A percentile compares a stretch with the other conserved stretches of the same genome.
Evolutionary conservation across 2,329 filamentous ascomycete genomes (phyloP).

Genomic region (Ophiocordyceps sinensis): DNA sequence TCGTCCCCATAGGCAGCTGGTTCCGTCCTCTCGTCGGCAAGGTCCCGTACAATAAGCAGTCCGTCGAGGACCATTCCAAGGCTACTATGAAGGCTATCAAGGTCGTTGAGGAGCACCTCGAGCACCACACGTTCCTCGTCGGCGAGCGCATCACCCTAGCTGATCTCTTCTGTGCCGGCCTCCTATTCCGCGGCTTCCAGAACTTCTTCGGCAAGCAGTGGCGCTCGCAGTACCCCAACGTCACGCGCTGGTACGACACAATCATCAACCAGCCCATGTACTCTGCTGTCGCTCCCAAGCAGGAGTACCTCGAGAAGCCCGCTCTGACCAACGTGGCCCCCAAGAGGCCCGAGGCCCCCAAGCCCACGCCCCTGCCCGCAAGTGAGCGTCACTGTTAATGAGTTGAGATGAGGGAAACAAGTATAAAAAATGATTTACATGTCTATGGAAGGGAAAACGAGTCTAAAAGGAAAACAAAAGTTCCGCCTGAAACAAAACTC

Average conservation of each 20-base stretch:
- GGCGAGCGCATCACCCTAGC: conserved; percentile 95
- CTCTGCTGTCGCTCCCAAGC: conserved; percentile 61
- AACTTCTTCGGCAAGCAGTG: conserved; percentile 88
- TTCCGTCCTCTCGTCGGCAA: conserved; percentile 74
- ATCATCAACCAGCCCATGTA: conserved; percentile 87
- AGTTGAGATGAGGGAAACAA: no score
- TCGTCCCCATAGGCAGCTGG: conserved; percentile 61
- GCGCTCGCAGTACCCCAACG: conserved; percentile 69
- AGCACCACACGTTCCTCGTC: conserved; percentile 90
- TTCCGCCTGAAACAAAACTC: no score
- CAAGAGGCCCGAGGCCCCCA: conserved; percentile 75
- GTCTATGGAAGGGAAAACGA: no score
- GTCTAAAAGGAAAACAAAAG: no score
- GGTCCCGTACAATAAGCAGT: conserved; percentile 95
- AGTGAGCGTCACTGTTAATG: no score
- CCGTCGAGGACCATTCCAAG: conserved; percentile 67
- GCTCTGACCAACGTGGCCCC: conserved; percentile 55
- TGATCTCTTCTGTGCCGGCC: conserved; percentile 70
- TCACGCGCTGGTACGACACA: conserved; percentile 89
- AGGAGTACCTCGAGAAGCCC: conserved; percentile 70
- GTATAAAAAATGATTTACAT: no score
- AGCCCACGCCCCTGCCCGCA: no score
- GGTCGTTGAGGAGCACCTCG: conserved; percentile 75
- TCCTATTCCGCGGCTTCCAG: conserved; percentile 80
- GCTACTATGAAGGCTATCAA: conserved; percentile 50